These are phyloP conservation scores for Zymoseptoria crescenta DNA, from an alignment of 2,329 filamentous ascomycete species.

Conservation along the genomic window DNA sequence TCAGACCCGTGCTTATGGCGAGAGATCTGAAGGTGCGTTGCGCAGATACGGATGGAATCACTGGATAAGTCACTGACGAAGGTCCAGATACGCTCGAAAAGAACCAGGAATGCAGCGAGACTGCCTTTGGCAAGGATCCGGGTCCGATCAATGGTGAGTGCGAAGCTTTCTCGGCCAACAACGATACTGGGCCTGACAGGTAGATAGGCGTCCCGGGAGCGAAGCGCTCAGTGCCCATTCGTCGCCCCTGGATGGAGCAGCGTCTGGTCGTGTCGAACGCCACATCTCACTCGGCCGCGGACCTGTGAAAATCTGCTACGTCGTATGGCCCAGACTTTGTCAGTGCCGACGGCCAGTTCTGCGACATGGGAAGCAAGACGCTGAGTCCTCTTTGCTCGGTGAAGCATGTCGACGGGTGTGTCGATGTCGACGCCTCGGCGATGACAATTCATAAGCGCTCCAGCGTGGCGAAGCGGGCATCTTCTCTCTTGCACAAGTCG, in stretches of 20 bases:
- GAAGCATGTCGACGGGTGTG: neutral
- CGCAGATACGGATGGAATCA: neutral
- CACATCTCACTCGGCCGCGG: neutral
- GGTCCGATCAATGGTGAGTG: neutral
- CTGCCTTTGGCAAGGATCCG: neutral
- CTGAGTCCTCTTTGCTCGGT: neutral
- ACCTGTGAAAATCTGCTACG: neutral
- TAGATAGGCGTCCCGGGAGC: neutral
- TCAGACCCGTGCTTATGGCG: neutral
- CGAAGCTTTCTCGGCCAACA: neutral
- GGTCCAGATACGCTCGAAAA: neutral
- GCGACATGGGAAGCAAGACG: neutral
- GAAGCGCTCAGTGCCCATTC: neutral
- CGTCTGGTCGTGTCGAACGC: neutral
- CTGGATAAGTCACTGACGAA: neutral
- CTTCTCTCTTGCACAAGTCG: neutral
- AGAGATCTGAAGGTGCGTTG: neutral
- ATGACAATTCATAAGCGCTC: neutral
- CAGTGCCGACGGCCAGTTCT: neutral
- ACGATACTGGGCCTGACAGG: neutral
- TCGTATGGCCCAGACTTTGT: neutral
- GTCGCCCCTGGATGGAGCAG: neutral
- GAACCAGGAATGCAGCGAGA: neutral
- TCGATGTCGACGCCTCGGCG: neutral
- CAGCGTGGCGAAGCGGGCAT: neutral